phyloP scores from a whole-genome alignment of 2,329 filamentous ascomycete species.

The Hymenoscyphus infarciens region DNA sequence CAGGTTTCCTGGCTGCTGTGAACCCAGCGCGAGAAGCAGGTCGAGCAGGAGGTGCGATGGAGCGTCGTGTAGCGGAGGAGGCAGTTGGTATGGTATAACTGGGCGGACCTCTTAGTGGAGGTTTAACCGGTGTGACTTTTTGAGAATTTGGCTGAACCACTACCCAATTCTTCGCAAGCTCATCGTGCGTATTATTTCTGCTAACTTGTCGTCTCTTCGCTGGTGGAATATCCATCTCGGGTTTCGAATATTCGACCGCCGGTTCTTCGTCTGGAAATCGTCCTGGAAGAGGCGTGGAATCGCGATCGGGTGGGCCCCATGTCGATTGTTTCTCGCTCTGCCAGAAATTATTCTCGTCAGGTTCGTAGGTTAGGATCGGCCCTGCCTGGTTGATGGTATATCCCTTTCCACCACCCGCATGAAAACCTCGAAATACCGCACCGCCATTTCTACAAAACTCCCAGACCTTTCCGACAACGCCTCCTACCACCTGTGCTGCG shows the following conservation, averaged over 20 bases:
- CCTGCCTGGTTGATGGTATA: conserved; percentile 43
- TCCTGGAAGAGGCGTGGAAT: conserved; percentile 48
- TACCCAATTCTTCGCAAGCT: conserved; percentile 67
- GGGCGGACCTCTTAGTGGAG: conserved; percentile 17
- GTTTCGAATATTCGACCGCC: conserved; percentile 39
- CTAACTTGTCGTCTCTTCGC: conserved; percentile 48
- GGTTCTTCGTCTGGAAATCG: conserved; percentile 49
- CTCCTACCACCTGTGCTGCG: conserved; percentile 46
- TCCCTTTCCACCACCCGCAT: conserved; percentile 74
- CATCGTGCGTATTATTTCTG: conserved; percentile 43
- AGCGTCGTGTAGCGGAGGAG: conserved; percentile 24
- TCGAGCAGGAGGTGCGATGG: conserved; percentile 15
- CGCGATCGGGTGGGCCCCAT: conserved; percentile 15
- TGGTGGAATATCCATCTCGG: conserved; percentile 39
- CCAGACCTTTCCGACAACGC: conserved; percentile 72
- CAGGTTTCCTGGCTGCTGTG: conserved; percentile 24
- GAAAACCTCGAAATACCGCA: conserved; percentile 73
- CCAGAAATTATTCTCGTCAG: conserved; percentile 10
- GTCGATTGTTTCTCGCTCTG: conserved; percentile 18
- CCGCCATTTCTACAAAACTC: conserved; percentile 69
- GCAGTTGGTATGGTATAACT: conserved; percentile 30
- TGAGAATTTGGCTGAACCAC: conserved; percentile 46
- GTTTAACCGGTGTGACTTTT: conserved; percentile 16
- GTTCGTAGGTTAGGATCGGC: conserved; percentile 10
- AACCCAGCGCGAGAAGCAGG: conserved; percentile 30